phyloP scores from a whole-genome alignment of 345 rosid genomes.

The Corchorus capsularis region DNA sequence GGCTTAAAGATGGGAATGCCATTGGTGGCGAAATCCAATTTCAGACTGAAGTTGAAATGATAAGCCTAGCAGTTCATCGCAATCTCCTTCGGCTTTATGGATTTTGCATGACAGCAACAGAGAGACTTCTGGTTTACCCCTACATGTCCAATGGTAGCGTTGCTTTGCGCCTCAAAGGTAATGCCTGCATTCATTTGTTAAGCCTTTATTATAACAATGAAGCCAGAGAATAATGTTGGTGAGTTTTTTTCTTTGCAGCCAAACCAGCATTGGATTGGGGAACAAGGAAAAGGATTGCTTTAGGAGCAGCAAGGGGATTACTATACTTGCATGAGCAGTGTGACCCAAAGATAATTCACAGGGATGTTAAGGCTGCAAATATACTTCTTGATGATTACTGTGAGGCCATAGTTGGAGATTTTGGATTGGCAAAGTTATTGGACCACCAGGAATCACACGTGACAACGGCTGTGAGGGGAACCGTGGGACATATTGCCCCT shows the following conservation, averaged over 20 bases:
- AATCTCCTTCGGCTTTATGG: conserved; percentile 82
- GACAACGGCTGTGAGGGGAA: conserved; percentile 94
- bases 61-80: conserved; percentile 90
- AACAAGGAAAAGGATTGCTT: conserved; percentile 82
- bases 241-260: conserved; percentile 39
- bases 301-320: conserved; percentile 94
- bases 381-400: conserved; percentile 81
- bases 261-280: conserved; percentile 88
- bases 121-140: conserved; percentile 86
- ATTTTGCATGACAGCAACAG: conserved; percentile 75
- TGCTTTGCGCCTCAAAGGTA: conserved; percentile 89
- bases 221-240: conserved; percentile 3
- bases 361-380: conserved; percentile 97
- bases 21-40: conserved; percentile 79
- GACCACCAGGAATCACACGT: conserved; percentile 90
- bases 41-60: conserved; percentile 94
- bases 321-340: conserved; percentile 95
- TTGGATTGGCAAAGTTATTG: conserved; percentile 88
- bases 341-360: conserved; percentile 94
- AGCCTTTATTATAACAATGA: background rate
- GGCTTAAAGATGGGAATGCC: conserved; percentile 72
- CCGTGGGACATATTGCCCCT: conserved; percentile 95
- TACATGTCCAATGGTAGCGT: conserved; percentile 98
- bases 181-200: background rate
- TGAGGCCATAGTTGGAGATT: conserved; percentile 95